Evolutionary conservation across 805 yeast genomes (phyloP).

Genomic region (Ogataea ramenticola): DNA sequence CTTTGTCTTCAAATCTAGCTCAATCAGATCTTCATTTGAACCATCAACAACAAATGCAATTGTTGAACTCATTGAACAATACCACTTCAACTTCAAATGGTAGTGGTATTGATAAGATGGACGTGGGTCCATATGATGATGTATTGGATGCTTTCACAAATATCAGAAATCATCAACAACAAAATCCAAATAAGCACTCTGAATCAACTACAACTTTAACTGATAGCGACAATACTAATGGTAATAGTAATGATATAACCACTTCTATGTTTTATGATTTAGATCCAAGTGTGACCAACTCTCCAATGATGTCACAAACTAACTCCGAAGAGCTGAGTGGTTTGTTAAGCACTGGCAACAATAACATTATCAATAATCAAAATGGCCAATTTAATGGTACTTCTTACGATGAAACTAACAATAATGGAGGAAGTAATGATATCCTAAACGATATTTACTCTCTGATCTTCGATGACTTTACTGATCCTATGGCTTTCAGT

Average conservation of each 20-base stretch:
- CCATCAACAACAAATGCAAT: not conserved
- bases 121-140: conserved; percentile 10
- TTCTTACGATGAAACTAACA: not conserved
- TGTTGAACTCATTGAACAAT: not conserved
- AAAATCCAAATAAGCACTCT: not conserved
- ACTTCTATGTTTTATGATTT: conserved; percentile 7
- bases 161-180: conserved; percentile 1
- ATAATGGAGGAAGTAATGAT: conserved; percentile 14
- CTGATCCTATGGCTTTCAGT: conserved; percentile 29
- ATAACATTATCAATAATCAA: not conserved
- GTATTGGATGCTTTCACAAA: conserved; percentile 11
- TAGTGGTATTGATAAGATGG: not conserved
- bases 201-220: conserved; percentile 1
- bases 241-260: too few species aligned
- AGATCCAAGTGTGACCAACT: conserved; percentile 2
- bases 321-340: not conserved
- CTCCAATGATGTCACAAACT: conserved; percentile 3
- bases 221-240: not conserved
- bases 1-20: not conserved
- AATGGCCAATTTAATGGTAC: too few species aligned
- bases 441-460: conserved; percentile 37
- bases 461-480: conserved; percentile 36
- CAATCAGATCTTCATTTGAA: not conserved
- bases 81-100: not conserved
- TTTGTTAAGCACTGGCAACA: not conserved